Evolutionary conservation across 129 eudicot genomes (phyloP), one percentile per base, ranked within the genome.

Genomic region (Deinandra increscens): DNA sequence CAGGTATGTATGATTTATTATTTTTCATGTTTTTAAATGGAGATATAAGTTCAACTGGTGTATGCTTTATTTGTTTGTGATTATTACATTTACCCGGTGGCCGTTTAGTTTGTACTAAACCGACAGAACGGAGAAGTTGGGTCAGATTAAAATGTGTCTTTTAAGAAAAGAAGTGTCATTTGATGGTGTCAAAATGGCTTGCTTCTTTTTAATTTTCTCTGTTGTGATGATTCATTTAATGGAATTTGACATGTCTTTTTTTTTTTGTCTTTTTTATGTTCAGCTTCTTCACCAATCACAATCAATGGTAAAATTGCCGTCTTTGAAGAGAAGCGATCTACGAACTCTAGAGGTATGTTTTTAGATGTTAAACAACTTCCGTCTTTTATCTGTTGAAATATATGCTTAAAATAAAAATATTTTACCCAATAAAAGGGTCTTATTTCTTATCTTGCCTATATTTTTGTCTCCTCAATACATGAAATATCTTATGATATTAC

Each of bases 281-380:
- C n/a, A n/a, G n/a, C n/a, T n/a, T n/a, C n/a, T 66, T 88, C 96
- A 42, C 95, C 95, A 38, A 68, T 92, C 15, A 2, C 63, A n/a
- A 68, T 92, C 38, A 78, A 80, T 64, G 90, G 87, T 17, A 87
- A 85, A 26, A 77, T 74, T 56, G 80, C 84, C 33, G 77, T 78
- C 50, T 80, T 93, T 44, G 98, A 93, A 77, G 98, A 89, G 49
- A 93, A 93, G 82, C 89, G 77, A 66, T 93, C 98, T 8, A 84
- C 95, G 20, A 74, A 60, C 64, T 82, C 96, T 14, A 83, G 95
- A 86, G 95, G 98, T 59, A 84, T 73, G 59, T 19, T 51, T 51
- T 18, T 18, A 19, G 31, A 7, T 18, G 9, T n/a, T n/a, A n/a
- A n/a, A n/a, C n/a, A n/a, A n/a, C n/a, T n/a, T n/a, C n/a, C n/a